Evolutionary conservation across 495 filamentous ascomycete species (phyloP).

Genomic region (Glarea lozoyensis): DNA sequence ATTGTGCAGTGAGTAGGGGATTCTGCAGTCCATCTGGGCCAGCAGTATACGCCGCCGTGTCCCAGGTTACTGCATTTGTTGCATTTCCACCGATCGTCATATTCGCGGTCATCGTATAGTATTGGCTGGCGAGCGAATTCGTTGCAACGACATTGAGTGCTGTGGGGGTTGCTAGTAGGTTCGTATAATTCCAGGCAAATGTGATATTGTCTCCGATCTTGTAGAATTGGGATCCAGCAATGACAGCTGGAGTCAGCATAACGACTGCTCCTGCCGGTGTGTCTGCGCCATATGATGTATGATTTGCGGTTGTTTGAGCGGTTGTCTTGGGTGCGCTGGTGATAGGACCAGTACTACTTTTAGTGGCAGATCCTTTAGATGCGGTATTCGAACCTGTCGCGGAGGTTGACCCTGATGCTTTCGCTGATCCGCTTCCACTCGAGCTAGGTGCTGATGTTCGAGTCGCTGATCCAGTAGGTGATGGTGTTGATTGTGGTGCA

Average conservation of each 20-base stretch:
- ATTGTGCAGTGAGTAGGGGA: slow-evolving; percentile 61
- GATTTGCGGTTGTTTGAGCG: slow-evolving; percentile 25
- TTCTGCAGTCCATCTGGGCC: slow-evolving; percentile 33
- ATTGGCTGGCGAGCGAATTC: slow-evolving; percentile 55
- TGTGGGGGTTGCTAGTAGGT: slow-evolving; percentile 64
- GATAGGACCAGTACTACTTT: neutral
- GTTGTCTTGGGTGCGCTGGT: slow-evolving; percentile 5
- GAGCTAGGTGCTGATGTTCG: no score
- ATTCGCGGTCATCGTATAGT: slow-evolving; percentile 62
- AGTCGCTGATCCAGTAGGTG: no score
- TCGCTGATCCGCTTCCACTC: no score
- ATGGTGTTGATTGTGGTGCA: no score
- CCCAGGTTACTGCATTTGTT: slow-evolving; percentile 62
- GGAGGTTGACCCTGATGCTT: no score
- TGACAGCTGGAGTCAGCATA: slow-evolving; percentile 66
- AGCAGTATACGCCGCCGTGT: slow-evolving; percentile 61
- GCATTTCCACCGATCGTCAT: slow-evolving; percentile 35
- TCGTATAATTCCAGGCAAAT: slow-evolving; percentile 94
- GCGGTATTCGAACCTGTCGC: slow-evolving; percentile 1
- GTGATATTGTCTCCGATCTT: slow-evolving; percentile 81
- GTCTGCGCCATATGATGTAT: slow-evolving; percentile 46
- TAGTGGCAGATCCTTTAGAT: neutral
- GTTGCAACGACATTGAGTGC: slow-evolving; percentile 75
- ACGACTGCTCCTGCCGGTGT: slow-evolving; percentile 63
- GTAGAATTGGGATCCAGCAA: slow-evolving; percentile 62